Percentiles rank a stretch among this genome's conserved stretches.
Conservation (phyloP, 768 basidiomycete species). For the Tubosaeta sp. region DNA sequence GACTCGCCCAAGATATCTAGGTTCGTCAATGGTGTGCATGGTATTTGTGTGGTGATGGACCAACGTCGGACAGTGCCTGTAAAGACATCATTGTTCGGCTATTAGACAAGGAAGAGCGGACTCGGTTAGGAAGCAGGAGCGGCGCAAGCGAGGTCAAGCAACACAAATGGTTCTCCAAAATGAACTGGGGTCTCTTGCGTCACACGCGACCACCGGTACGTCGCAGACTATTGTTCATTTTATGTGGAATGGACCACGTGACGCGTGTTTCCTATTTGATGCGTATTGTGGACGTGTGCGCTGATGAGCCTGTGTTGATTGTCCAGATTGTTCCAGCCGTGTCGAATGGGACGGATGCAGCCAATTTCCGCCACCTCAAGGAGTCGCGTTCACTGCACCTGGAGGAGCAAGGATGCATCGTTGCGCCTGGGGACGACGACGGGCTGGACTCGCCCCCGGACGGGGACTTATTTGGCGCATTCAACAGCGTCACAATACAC, state of each 20-base stretch:
- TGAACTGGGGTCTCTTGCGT: constrained; percentile 95
- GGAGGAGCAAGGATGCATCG: constrained; percentile 54
- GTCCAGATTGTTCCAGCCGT: constrained; percentile 71
- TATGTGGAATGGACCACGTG: too few relatives aligned
- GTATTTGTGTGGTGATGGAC: constrained; percentile 8
- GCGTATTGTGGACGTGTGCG: constrained; percentile 14
- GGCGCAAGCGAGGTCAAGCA: constrained; percentile 99
- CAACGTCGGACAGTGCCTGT: constrained; percentile 53
- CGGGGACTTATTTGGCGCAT: constrained; percentile 77
- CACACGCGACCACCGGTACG: constrained; percentile 91
- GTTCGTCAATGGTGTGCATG: constrained; percentile 38
- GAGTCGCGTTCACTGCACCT: constrained; percentile 91
- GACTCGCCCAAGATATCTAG: constrained; percentile 76
- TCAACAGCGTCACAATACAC: constrained; percentile 85
- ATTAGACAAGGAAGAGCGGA: constrained; percentile 88
- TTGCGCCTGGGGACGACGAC: constrained; percentile 36
- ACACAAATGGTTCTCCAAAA: constrained; percentile 96
- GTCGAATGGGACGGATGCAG: constrained; percentile 76
- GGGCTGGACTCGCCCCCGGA: constrained; percentile 42
- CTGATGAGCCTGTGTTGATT: constrained; percentile 22
- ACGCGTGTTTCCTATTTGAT: constrained; percentile 1
- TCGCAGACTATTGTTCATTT: constrained; percentile 2
- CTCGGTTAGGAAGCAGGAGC: constrained; percentile 83
- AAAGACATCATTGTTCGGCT: constrained; percentile 86
- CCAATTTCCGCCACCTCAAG: constrained; percentile 86